Conservation (phyloP, 2,329 filamentous ascomycete genomes). For the Hypoxylon rubiginosum region DNA sequence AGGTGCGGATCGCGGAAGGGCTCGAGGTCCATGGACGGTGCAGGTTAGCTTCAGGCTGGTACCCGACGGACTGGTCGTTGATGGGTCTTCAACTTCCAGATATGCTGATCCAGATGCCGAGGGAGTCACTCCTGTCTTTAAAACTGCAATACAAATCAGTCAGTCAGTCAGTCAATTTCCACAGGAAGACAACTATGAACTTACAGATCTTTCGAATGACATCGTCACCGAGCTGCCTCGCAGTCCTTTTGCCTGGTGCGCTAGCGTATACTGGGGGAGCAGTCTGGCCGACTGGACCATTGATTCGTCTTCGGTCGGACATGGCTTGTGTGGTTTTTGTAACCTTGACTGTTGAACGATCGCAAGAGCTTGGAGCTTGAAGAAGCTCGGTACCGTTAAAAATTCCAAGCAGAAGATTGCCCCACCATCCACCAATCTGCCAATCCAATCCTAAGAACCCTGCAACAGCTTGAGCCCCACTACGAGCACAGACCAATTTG, state of each 20-base stretch:
- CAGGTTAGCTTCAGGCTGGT: slow-evolving; percentile 91
- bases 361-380: slow-evolving; percentile 32
- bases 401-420: slow-evolving; percentile 39
- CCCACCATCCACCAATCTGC: slow-evolving; percentile 32
- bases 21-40: slow-evolving; percentile 92
- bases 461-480: slow-evolving; percentile 14
- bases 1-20: slow-evolving; percentile 87
- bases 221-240: slow-evolving; percentile 72
- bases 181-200: slow-evolving; percentile 51
- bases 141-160: slow-evolving; percentile 66
- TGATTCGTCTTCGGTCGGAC: slow-evolving; percentile 90
- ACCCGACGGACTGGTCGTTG: slow-evolving; percentile 59
- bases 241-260: slow-evolving; percentile 61
- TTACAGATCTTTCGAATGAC: slow-evolving; percentile 88
- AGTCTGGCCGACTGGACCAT: slow-evolving; percentile 85
- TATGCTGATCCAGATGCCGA: slow-evolving; percentile 95
- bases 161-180: neutral
- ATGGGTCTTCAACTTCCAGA: slow-evolving; percentile 73
- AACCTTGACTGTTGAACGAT: slow-evolving; percentile 6
- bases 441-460: neutral
- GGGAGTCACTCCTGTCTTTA: slow-evolving; percentile 92
- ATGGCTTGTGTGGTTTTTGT: slow-evolving; percentile 57
- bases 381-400: slow-evolving; percentile 25
- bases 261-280: slow-evolving; percentile 77
- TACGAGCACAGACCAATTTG: slow-evolving; percentile 35